A percentile compares a stretch with the other conserved stretches of the same genome.
phyloP scores from a whole-genome alignment of 805 yeast species.

The Hanseniaspora osmophila region DNA sequence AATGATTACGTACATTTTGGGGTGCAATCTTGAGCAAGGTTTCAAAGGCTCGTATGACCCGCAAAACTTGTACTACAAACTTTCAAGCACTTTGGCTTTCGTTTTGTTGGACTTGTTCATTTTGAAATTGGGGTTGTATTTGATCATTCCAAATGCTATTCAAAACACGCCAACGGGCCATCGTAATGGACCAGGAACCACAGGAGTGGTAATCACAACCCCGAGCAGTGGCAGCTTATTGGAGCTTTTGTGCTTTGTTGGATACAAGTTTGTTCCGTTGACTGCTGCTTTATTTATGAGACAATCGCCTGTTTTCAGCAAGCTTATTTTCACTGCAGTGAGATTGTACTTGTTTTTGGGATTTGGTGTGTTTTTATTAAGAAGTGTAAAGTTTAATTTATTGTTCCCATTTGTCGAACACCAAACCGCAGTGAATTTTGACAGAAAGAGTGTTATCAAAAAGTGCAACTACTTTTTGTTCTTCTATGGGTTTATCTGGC shows the following conservation, averaged over 20 bases:
- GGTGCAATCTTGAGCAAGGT: constrained; percentile 77
- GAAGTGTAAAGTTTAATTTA: constrained; percentile 32
- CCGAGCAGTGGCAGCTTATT: constrained; percentile 32
- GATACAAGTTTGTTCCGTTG: constrained; percentile 84
- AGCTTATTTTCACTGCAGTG: constrained; percentile 31
- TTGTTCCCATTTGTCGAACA: constrained; percentile 23
- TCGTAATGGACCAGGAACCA: constrained; percentile 36
- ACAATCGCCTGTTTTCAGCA: constrained; percentile 23
- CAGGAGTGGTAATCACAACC: background rate
- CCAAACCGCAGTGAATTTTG: constrained; percentile 38
- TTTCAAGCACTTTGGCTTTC: constrained; percentile 77
- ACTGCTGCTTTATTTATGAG: constrained; percentile 30
- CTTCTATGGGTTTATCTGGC: constrained; percentile 70
- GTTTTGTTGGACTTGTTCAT: constrained; percentile 61
- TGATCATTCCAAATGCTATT: constrained; percentile 29
- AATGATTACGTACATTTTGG: constrained; percentile 67
- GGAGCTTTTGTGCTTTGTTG: constrained; percentile 80
- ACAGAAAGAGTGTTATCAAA: constrained; percentile 56
- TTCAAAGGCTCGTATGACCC: constrained; percentile 85
- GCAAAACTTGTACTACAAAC: constrained; percentile 72
- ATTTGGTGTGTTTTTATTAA: constrained; percentile 50
- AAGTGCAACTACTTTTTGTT: constrained; percentile 79
- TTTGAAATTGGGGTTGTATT: constrained; percentile 69
- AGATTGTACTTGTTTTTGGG: constrained; percentile 39
- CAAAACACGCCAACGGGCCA: constrained; percentile 12